Evolutionary conservation across 2,329 filamentous ascomycete species (phyloP).

Genomic region (Alternaria sp.): DNA sequence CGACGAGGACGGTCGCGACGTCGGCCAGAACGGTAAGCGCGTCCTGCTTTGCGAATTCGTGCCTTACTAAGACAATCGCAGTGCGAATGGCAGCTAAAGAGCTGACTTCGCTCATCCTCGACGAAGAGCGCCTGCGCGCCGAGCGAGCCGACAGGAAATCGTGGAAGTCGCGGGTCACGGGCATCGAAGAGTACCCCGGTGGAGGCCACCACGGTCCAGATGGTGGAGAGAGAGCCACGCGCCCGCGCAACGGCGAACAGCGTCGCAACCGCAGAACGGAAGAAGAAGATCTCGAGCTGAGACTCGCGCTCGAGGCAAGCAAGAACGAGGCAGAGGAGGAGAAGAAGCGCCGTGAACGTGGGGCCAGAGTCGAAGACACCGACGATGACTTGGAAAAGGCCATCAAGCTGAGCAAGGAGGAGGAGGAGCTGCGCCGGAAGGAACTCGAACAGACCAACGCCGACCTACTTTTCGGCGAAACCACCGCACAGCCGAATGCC

Average conservation of each 20-base stretch:
- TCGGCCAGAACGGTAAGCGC: conserved; percentile 88
- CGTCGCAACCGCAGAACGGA: conserved; percentile 66
- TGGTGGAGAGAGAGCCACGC: conserved; percentile 48
- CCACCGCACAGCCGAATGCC: conserved; percentile 67
- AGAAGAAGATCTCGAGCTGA: conserved; percentile 85
- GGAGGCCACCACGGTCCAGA: conserved; percentile 32
- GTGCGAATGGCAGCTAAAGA: conserved; percentile 97
- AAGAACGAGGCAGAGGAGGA: conserved; percentile 96
- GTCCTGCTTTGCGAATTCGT: not conserved
- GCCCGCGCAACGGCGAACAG: conserved; percentile 47
- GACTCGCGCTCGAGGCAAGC: conserved; percentile 89
- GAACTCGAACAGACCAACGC: conserved; percentile 89
- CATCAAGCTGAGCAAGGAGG: conserved; percentile 91
- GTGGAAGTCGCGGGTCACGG: conserved; percentile 96
- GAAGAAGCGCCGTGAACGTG: conserved; percentile 68
- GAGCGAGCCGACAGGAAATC: conserved; percentile 90
- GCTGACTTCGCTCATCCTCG: conserved; percentile 86
- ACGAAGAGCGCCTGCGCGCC: conserved; percentile 88
- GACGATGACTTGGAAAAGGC: conserved; percentile 95
- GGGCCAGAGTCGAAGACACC: conserved; percentile 55
- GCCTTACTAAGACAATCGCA: conserved; percentile 50
- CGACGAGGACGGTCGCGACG: conserved; percentile 93
- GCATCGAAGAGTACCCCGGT: conserved; percentile 79
- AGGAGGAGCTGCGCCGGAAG: conserved; percentile 84
- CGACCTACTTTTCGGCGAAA: conserved; percentile 86